phyloP scores from a whole-genome alignment of 2,329 filamentous ascomycete species.

The Truncatella angustata region DNA sequence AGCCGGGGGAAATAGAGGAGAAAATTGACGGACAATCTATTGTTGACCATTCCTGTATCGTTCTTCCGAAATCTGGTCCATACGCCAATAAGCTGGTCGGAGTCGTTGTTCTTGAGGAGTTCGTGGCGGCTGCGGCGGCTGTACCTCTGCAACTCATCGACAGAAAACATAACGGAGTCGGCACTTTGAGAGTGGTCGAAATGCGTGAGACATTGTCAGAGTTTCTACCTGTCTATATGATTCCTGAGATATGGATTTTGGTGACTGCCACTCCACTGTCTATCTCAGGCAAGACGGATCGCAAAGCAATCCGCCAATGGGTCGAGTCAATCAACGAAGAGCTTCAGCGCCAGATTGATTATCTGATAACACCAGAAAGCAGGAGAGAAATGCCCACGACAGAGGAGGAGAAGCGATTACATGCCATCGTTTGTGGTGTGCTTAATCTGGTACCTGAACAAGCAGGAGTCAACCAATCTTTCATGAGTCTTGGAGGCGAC shows the following conservation, averaged over 20 bases:
- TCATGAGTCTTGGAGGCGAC: slow-evolving; percentile 19
- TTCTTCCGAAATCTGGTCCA: slow-evolving; percentile 9
- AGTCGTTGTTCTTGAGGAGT: slow-evolving; percentile 9
- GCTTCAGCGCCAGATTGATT: slow-evolving; percentile 2
- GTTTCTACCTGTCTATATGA: not conserved
- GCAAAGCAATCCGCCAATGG: slow-evolving; percentile 3
- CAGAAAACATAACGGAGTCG: not conserved
- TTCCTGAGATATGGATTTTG: slow-evolving; percentile 1
- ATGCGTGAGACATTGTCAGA: slow-evolving; percentile 6
- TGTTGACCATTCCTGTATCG: slow-evolving; percentile 4
- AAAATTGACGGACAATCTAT: not conserved
- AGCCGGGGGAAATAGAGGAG: slow-evolving; percentile 38
- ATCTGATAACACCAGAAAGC: slow-evolving; percentile 1
- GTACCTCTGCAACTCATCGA: slow-evolving; percentile 3
- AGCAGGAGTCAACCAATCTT: slow-evolving; percentile 9
- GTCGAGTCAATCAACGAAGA: not conserved
- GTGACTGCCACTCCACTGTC: not conserved
- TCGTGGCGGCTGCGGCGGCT: not conserved
- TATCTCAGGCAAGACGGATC: slow-evolving; percentile 5
- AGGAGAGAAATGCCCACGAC: slow-evolving; percentile 7
- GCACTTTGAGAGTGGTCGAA: not conserved
- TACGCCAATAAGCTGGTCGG: slow-evolving; percentile 2
- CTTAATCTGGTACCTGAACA: not conserved
- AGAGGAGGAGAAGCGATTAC: slow-evolving; percentile 12
- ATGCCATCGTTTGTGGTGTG: slow-evolving; percentile 2